Conservation (phyloP, 164 flowering plant genomes). For the Tetrastigma voinierianum region DNA sequence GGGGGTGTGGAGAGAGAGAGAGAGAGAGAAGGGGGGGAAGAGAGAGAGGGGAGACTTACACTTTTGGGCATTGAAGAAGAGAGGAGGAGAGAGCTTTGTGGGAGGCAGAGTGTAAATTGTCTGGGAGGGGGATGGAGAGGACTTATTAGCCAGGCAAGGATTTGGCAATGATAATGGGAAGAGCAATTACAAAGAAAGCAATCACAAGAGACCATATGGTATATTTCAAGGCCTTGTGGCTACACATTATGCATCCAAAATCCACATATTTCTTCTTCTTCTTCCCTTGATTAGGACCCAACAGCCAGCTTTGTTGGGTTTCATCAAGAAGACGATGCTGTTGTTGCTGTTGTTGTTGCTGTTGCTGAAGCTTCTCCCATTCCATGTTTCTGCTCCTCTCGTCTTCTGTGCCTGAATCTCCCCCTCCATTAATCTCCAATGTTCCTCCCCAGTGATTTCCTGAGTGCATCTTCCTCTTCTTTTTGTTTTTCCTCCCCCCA, state of each 20-base stretch:
- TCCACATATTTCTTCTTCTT: constrained; percentile 75
- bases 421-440: constrained; percentile 57
- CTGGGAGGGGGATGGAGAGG: constrained; percentile 47
- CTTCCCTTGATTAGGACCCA: constrained; percentile 41
- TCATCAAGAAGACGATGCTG: constrained; percentile 40
- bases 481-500: too few species aligned
- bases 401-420: constrained; percentile 28
- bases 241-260: constrained; percentile 66
- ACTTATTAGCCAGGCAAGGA: constrained; percentile 49
- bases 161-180: constrained; percentile 64
- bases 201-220: constrained; percentile 30
- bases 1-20: too few species aligned
- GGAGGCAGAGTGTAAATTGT: constrained; percentile 76
- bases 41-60: constrained; percentile 39
- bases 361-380: constrained; percentile 58
- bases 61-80: constrained; percentile 87
- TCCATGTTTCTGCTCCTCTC: constrained; percentile 39
- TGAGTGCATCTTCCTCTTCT: constrained; percentile 36
- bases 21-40: too few species aligned
- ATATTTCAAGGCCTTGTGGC: constrained; percentile 55
- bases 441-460: constrained; percentile 73
- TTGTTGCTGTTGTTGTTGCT: too few species aligned
- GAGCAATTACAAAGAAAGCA: constrained; percentile 53
- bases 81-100: constrained; percentile 68
- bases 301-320: constrained; percentile 77